These are phyloP conservation scores for Thalassiosira hispida DNA, from an alignment of 352 stramenopile genomes.

Conservation along the genomic window DNA sequence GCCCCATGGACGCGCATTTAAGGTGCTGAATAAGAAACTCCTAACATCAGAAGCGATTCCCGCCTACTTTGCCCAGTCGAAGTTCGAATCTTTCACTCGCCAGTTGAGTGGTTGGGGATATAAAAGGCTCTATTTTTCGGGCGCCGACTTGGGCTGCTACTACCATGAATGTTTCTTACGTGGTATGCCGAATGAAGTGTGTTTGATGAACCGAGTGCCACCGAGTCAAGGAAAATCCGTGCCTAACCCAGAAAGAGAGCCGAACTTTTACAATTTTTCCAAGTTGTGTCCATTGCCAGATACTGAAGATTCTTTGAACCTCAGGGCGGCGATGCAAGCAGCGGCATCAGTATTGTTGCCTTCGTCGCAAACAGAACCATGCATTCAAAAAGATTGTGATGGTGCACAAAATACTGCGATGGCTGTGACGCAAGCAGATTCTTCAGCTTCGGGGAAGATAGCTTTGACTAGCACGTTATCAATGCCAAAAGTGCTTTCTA, in stretches of 20 bases:
- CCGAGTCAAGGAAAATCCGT: not conserved
- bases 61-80: slow-evolving; percentile 87
- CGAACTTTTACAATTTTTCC: not conserved
- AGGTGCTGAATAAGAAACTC: slow-evolving; percentile 30
- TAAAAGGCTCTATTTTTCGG: slow-evolving; percentile 50
- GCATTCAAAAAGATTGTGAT: too few species aligned
- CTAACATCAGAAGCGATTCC: slow-evolving; percentile 64
- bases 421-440: too few species aligned
- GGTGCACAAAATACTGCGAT: too few species aligned
- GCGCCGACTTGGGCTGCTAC: slow-evolving; percentile 60
- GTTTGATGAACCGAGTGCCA: not conserved
- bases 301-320: not conserved
- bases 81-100: slow-evolving; percentile 41
- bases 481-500: too few species aligned
- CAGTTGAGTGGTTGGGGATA: slow-evolving; percentile 73
- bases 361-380: too few species aligned
- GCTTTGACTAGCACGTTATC: too few species aligned
- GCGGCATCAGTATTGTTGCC: not conserved
- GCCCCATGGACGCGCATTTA: slow-evolving; percentile 35
- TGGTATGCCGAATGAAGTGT: not conserved
- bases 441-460: too few species aligned
- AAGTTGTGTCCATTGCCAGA: not conserved
- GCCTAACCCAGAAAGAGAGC: not conserved
- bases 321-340: not conserved
- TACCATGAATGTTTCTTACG: slow-evolving; percentile 61